Evolutionary conservation across 1,284 basidiomycete genomes (phyloP).

Genomic region (Ustilago curta): DNA sequence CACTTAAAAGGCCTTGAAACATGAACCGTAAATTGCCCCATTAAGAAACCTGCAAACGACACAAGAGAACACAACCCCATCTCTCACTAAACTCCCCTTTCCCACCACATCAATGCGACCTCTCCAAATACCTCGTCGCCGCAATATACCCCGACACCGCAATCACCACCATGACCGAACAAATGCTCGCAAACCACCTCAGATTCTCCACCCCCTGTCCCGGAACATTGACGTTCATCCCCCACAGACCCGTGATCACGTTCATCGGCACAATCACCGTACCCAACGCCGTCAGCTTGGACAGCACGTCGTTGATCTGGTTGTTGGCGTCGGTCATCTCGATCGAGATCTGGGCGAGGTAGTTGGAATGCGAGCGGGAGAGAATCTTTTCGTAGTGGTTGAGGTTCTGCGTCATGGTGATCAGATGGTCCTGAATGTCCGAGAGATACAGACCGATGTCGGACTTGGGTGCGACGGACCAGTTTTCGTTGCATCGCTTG

Average conservation of each 20-base stretch:
- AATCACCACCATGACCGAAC: constrained; percentile 63
- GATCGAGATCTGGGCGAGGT: constrained; percentile 67
- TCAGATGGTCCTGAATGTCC: constrained; percentile 90
- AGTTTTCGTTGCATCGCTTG: constrained; percentile 97
- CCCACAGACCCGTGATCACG: constrained; percentile 69
- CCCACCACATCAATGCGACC: constrained; percentile 38
- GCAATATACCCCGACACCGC: constrained; percentile 66
- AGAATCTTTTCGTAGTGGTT: constrained; percentile 80
- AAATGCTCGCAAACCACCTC: constrained; percentile 66
- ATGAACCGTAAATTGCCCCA: background rate
- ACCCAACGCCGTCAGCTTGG: constrained; percentile 97
- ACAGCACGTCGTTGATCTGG: constrained; percentile 96
- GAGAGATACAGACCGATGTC: constrained; percentile 97
- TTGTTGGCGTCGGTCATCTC: constrained; percentile 93
- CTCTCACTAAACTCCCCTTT: no score
- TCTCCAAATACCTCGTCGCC: constrained; percentile 65
- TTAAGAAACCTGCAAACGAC: background rate
- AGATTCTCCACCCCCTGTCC: constrained; percentile 63
- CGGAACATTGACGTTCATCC: constrained; percentile 69
- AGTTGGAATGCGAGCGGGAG: constrained; percentile 98
- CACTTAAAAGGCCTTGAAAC: no score
- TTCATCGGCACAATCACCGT: constrained; percentile 84
- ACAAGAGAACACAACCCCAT: no score
- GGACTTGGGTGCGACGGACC: constrained; percentile 96
- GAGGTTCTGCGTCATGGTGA: constrained; percentile 97